Percentiles rank a stretch among this genome's conserved stretches.
phyloP scores from a whole-genome alignment of 768 basidiomycete genomes.

The Suillus fuscotomentosus region DNA sequence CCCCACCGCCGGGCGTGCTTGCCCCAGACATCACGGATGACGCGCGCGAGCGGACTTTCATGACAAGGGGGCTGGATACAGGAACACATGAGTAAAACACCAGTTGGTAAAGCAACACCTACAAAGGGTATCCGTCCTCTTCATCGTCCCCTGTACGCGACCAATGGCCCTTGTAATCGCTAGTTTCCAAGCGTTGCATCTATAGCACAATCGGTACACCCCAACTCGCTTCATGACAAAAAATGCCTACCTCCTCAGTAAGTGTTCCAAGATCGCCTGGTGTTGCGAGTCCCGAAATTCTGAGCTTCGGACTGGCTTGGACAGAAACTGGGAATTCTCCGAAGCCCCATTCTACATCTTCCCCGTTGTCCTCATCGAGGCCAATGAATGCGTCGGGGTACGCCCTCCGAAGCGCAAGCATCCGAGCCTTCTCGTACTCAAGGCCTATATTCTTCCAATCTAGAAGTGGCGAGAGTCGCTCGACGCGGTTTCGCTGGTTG shows the following conservation, averaged over 20 bases:
- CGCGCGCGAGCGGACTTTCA: slow-evolving; percentile 84
- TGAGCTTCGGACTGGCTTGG: slow-evolving; percentile 85
- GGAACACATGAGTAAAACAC: slow-evolving; percentile 10
- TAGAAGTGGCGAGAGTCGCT: slow-evolving; percentile 86
- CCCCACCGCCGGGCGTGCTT: slow-evolving; percentile 87
- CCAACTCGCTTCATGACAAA: not conserved
- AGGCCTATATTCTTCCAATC: slow-evolving; percentile 99
- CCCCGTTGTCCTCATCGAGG: slow-evolving; percentile 47
- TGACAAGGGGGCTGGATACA: slow-evolving; percentile 69
- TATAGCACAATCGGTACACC: slow-evolving; percentile 21
- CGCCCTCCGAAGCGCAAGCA: slow-evolving; percentile 86
- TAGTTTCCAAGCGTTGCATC: slow-evolving; percentile 89
- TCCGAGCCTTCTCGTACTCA: slow-evolving; percentile 94
- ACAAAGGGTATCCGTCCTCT: slow-evolving; percentile 91
- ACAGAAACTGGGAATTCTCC: slow-evolving; percentile 42
- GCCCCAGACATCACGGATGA: slow-evolving; percentile 72
- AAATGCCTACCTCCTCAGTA: slow-evolving; percentile 67
- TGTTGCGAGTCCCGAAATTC: slow-evolving; percentile 74
- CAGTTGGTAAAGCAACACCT: slow-evolving; percentile 29
- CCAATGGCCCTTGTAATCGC: slow-evolving; percentile 76
- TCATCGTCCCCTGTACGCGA: slow-evolving; percentile 66
- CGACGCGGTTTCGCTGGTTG: slow-evolving; percentile 98
- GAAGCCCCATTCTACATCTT: slow-evolving; percentile 28
- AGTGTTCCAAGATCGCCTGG: slow-evolving; percentile 92
- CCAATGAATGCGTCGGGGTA: slow-evolving; percentile 93